Percentiles rank a stretch among this genome's conserved stretches.
These are phyloP conservation scores for Mallotus japonicus DNA, from an alignment of 441 rosid genomes.

Conservation along the genomic window DNA sequence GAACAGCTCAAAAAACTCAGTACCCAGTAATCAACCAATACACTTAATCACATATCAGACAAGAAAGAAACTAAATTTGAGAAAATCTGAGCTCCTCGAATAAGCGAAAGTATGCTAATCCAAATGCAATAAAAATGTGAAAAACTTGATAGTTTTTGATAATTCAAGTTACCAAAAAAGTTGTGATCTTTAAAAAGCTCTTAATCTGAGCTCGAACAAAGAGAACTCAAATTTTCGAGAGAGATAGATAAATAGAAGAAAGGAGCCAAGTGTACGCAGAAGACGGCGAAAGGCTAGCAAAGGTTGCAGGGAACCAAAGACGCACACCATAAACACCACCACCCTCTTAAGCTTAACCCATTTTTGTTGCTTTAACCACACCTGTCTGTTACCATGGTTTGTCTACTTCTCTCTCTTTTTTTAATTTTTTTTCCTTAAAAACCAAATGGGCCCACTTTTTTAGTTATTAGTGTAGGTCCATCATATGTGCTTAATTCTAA, in stretches of 20 bases:
- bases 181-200: slow-evolving; percentile 21
- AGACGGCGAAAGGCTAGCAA: slow-evolving; percentile 51
- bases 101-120: slow-evolving; percentile 38
- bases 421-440: too few relatives aligned
- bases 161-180: slow-evolving; percentile 25
- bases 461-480: neutral
- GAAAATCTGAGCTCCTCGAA: slow-evolving; percentile 34
- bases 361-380: slow-evolving; percentile 4
- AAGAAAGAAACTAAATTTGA: slow-evolving; percentile 21
- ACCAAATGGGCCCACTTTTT: neutral
- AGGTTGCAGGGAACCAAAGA: slow-evolving; percentile 36
- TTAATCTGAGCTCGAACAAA: slow-evolving; percentile 27
- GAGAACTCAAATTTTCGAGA: slow-evolving; percentile 29
- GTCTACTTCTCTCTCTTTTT: neutral
- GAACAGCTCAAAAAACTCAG: slow-evolving; percentile 15
- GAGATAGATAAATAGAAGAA: neutral
- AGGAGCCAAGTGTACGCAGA: slow-evolving; percentile 47
- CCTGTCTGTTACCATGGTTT: neutral
- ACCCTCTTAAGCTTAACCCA: neutral
- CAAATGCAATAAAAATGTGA: slow-evolving; percentile 40
- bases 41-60: slow-evolving; percentile 18
- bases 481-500: too few relatives aligned
- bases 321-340: neutral
- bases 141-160: slow-evolving; percentile 5
- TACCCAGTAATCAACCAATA: slow-evolving; percentile 20